Evolutionary conservation across 495 filamentous ascomycete species (phyloP).

Genomic region (Hypoxylon crocopeplum): DNA sequence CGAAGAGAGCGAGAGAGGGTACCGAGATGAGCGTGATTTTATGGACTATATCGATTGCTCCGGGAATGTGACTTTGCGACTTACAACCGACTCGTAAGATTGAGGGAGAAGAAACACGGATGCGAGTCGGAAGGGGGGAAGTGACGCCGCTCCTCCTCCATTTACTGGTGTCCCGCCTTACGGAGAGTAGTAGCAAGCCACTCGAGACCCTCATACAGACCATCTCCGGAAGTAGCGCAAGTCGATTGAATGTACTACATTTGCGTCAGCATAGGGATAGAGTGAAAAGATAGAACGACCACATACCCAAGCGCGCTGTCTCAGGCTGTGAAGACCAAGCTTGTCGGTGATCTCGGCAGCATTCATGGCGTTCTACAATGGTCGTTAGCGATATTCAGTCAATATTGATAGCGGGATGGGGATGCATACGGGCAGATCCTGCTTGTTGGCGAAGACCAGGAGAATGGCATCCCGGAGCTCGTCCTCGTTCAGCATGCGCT

Average conservation of each 20-base stretch:
- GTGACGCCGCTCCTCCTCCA: constrained; percentile 31
- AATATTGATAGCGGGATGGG: background rate
- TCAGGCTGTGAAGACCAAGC: constrained; percentile 97
- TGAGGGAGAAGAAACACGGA: constrained; percentile 42
- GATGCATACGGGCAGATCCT: constrained; percentile 92
- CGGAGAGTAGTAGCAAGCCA: constrained; percentile 96
- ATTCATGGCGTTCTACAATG: constrained; percentile 92
- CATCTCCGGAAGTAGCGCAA: constrained; percentile 98
- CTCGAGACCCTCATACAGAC: constrained; percentile 99
- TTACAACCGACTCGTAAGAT: constrained; percentile 56
- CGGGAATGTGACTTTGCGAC: constrained; percentile 49
- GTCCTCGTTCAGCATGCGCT: constrained; percentile 99
- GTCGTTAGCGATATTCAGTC: constrained; percentile 9
- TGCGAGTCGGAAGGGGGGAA: no score
- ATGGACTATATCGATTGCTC: constrained; percentile 56
- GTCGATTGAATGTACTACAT: constrained; percentile 98
- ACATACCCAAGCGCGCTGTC: constrained; percentile 97
- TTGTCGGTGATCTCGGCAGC: constrained; percentile 99
- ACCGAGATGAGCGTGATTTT: constrained; percentile 43
- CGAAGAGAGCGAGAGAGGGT: constrained; percentile 41
- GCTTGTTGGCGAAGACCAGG: constrained; percentile 99
- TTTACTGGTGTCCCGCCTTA: constrained; percentile 86
- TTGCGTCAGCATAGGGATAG: constrained; percentile 30
- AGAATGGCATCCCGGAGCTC: constrained; percentile 97
- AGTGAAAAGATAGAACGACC: constrained; percentile 6